Evolutionary conservation across 352 stramenopile genomes (phyloP).

Genomic region (Phytophthora podocarpi): DNA sequence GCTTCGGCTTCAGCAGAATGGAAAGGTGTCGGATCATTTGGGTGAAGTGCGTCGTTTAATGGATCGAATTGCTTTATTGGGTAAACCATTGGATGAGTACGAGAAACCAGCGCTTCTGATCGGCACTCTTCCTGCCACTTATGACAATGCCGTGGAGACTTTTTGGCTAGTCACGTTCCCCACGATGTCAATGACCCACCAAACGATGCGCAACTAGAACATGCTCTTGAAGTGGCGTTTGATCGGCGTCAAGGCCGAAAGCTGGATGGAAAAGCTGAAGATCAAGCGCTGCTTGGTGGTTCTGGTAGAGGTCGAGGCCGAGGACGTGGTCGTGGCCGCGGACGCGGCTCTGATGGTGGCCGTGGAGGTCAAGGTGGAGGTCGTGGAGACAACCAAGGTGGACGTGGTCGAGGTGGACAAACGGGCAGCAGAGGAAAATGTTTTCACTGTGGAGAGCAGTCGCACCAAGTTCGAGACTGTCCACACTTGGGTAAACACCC

Average conservation of each 20-base stretch:
- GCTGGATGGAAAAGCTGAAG: neutral
- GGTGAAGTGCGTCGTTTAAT: slow-evolving; percentile 14
- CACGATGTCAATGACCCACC: slow-evolving; percentile 3
- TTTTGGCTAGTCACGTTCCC: slow-evolving; percentile 15
- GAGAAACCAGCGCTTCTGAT: slow-evolving; percentile 20
- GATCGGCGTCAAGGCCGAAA: slow-evolving; percentile 3
- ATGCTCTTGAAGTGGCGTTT: slow-evolving; percentile 13
- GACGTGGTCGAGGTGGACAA: too few relatives aligned
- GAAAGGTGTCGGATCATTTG: slow-evolving; percentile 12
- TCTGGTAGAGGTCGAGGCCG: neutral
- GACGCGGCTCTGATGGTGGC: too few relatives aligned
- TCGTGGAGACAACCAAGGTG: too few relatives aligned
- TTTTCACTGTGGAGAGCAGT: slow-evolving; percentile 1
- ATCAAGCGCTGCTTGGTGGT: neutral
- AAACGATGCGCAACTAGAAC: slow-evolving; percentile 14
- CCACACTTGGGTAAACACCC: slow-evolving; percentile 3
- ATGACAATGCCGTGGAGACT: slow-evolving; percentile 16
- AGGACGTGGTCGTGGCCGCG: neutral
- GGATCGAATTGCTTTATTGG: slow-evolving; percentile 5
- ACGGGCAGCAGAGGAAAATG: too few relatives aligned
- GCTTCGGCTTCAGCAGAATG: slow-evolving; percentile 1
- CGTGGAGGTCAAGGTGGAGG: too few relatives aligned
- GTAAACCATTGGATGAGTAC: slow-evolving; percentile 11
- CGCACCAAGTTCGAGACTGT: slow-evolving; percentile 4
- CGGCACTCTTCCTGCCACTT: neutral